Evolutionary conservation across 1,139 yeast species (phyloP), one percentile per base, ranked within the genome.

Genomic region (Geotrichum aggregatum): DNA sequence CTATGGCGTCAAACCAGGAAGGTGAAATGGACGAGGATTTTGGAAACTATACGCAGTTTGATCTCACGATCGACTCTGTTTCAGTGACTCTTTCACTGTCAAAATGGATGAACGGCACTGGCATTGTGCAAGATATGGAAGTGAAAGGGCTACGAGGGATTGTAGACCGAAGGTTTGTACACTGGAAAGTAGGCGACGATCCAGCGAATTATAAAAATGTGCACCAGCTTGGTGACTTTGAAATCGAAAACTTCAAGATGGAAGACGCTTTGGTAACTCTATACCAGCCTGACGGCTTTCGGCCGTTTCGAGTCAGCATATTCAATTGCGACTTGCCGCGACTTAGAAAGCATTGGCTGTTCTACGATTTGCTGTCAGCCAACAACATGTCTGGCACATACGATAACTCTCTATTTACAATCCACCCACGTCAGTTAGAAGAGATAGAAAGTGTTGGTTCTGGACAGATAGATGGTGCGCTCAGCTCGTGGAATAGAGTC

Each of bases 11-110:
- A 21, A 41, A 41, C 13, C n/a, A 26, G 22, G 36, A 30, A 11
- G 41, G 67, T 30, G 76, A 60, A 11, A 65, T 71, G 22, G 73
- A 69, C 10, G 76, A 70, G 36, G 96, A 91, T 61, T 95, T 88
- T 65, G 97, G 97, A 0, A 92, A 92, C 67, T 92, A 91, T 66
- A 91, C 98, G 0, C 98, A 92, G 64, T 92, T 85, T 66, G 98
- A 92, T 67, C 68, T 92, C 35, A 87, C 95, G 0, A 84, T 92
- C 22, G 96, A 91, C 58, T 87, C 86, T 57, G 84, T 91, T 6
- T 84, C 84, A 52, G 80, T 92, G 1, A 83, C 95, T 0, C 72
- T 92, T 18, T 86, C 95, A 7, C 79, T 92, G 59, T 75, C 80
- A 52, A 87, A 88, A 63, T 92, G 97, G 95, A 74, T 94, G 56